These are phyloP conservation scores for Mentha longifolia DNA, from an alignment of 257 asterid genomes.

Conservation along the genomic window DNA sequence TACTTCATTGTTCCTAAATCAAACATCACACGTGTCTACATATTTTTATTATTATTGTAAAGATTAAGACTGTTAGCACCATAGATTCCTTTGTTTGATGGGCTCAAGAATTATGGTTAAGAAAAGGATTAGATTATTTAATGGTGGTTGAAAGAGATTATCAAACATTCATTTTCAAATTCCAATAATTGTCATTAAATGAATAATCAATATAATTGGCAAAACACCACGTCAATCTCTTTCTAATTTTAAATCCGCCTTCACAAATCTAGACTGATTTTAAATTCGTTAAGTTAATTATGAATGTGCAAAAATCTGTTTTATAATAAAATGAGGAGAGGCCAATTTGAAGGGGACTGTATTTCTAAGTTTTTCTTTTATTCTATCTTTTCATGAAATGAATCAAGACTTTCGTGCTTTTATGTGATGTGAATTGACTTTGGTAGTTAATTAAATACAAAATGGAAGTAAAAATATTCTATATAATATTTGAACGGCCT, in stretches of 20 bases:
- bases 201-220: background rate
- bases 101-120: background rate
- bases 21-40: background rate
- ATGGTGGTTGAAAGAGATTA: conserved; percentile 19
- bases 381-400: too few species aligned
- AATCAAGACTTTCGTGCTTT: too few species aligned
- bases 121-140: background rate
- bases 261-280: background rate
- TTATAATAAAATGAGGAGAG: too few species aligned
- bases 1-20: conserved; percentile 10
- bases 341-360: background rate
- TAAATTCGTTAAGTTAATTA: background rate
- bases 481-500: too few species aligned
- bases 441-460: too few species aligned
- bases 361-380: background rate
- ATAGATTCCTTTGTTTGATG: conserved; percentile 7
- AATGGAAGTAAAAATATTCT: too few species aligned
- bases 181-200: conserved; percentile 1
- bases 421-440: too few species aligned
- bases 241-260: too few species aligned
- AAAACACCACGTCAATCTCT: background rate
- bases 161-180: conserved; percentile 12
- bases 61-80: conserved; percentile 11
- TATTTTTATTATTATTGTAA: background rate
- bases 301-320: too few species aligned